These are phyloP conservation scores for Lecanicillium sp. DNA, from an alignment of 2,329 filamentous ascomycete species.

Conservation along the genomic window DNA sequence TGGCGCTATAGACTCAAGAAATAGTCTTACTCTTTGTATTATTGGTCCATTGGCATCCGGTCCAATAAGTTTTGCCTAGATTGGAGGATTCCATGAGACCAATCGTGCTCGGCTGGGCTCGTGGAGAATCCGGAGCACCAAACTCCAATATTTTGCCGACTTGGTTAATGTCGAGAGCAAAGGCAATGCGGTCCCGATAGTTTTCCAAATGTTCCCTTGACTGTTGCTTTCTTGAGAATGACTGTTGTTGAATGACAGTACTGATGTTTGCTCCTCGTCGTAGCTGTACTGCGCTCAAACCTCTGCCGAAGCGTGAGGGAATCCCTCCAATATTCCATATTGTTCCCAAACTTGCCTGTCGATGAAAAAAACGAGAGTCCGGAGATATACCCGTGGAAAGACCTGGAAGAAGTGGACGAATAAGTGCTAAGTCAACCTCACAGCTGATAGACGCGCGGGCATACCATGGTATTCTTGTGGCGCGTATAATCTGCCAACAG, in stretches of 20 bases:
- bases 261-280: background rate
- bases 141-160: conserved; percentile 60
- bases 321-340: conserved; percentile 75
- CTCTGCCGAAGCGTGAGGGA: conserved; percentile 46
- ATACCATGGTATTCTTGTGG: background rate
- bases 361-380: conserved; percentile 5
- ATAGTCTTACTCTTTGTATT: conserved; percentile 13
- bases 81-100: conserved; percentile 2
- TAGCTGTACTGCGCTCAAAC: conserved; percentile 22
- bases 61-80: conserved; percentile 20
- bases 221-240: conserved; percentile 44
- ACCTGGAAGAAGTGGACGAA: background rate
- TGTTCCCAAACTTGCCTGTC: conserved; percentile 59
- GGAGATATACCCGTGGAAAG: background rate
- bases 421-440: background rate
- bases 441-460: background rate
- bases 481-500: background rate
- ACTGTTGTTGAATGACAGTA: conserved; percentile 42
- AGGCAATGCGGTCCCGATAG: conserved; percentile 69
- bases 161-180: conserved; percentile 74
- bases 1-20: too few relatives aligned
- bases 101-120: background rate
- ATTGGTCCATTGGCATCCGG: conserved; percentile 22
- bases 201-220: conserved; percentile 57
- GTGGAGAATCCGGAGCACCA: conserved; percentile 10